These are phyloP conservation scores for Nannochloris sp. DNA, from an alignment of 139 green algal genomes.

Conservation along the genomic window DNA sequence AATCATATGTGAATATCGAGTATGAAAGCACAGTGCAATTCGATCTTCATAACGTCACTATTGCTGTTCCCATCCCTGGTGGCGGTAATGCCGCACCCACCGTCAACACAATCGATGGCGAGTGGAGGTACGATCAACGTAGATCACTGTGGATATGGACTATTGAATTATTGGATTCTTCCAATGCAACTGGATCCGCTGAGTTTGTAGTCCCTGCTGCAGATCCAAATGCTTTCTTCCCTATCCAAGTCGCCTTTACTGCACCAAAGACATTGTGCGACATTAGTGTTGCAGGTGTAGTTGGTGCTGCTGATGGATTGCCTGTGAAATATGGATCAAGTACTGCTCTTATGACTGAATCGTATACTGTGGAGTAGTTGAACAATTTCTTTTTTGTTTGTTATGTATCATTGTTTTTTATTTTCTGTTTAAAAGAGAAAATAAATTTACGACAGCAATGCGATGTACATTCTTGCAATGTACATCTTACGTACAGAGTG, in stretches of 20 bases:
- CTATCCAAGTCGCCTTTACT: slow-evolving; percentile 66
- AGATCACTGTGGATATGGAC: slow-evolving; percentile 67
- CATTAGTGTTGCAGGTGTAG: slow-evolving; percentile 54
- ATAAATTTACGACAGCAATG: background rate
- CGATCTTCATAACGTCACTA: slow-evolving; percentile 89
- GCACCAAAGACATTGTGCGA: slow-evolving; percentile 70
- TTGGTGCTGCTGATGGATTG: slow-evolving; percentile 34
- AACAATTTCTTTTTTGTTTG: background rate
- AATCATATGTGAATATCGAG: slow-evolving; percentile 98
- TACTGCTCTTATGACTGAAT: slow-evolving; percentile 44
- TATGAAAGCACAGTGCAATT: slow-evolving; percentile 80
- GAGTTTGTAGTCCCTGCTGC: slow-evolving; percentile 89
- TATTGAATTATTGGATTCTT: slow-evolving; percentile 87
- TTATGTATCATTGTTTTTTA: background rate
- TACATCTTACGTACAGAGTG: too few species aligned
- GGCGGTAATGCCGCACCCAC: slow-evolving; percentile 12
- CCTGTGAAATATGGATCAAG: slow-evolving; percentile 61
- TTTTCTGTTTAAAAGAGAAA: background rate
- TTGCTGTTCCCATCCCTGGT: slow-evolving; percentile 79
- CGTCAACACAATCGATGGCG: slow-evolving; percentile 65
- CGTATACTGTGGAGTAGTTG: slow-evolving; percentile 50
- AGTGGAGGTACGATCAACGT: slow-evolving; percentile 77
- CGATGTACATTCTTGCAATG: background rate
- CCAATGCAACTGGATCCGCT: slow-evolving; percentile 79
- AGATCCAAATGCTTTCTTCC: slow-evolving; percentile 83